These are phyloP conservation scores for Fusarium oligoseptatum DNA, from an alignment of 2,329 filamentous ascomycete genomes.

Conservation along the genomic window DNA sequence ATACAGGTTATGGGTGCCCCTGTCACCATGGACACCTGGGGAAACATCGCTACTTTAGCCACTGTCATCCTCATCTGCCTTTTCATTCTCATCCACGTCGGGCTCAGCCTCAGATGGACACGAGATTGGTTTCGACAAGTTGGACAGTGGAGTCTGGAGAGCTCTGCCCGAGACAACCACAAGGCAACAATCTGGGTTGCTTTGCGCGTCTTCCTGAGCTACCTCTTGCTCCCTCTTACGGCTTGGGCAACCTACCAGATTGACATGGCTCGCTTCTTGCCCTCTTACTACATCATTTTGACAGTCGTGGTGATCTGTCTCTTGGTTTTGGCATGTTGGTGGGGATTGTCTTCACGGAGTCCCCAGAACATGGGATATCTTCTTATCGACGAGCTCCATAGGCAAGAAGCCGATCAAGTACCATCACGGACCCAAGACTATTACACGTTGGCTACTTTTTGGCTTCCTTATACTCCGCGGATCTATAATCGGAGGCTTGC, in stretches of 20 bases:
- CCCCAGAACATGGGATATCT: slow-evolving; percentile 48
- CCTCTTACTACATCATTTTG: slow-evolving; percentile 52
- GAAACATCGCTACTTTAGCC: slow-evolving; percentile 75
- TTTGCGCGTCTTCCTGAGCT: slow-evolving; percentile 80
- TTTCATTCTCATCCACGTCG: slow-evolving; percentile 66
- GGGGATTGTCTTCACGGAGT: slow-evolving; percentile 42
- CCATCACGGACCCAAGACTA: slow-evolving; percentile 61
- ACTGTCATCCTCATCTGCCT: slow-evolving; percentile 69
- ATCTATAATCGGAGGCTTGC: slow-evolving; percentile 29
- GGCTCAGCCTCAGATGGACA: slow-evolving; percentile 32
- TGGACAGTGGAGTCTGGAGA: slow-evolving; percentile 39
- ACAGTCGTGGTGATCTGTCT: slow-evolving; percentile 36
- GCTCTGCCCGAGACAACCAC: slow-evolving; percentile 50
- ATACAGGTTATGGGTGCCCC: slow-evolving; percentile 77
- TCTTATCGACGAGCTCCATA: slow-evolving; percentile 69
- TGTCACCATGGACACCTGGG: slow-evolving; percentile 74
- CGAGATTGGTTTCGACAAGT: slow-evolving; percentile 60
- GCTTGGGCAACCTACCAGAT: slow-evolving; percentile 81
- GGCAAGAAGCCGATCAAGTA: slow-evolving; percentile 67
- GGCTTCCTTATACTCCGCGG: slow-evolving; percentile 33
- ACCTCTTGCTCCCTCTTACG: slow-evolving; percentile 79
- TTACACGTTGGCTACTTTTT: slow-evolving; percentile 49
- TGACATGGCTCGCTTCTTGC: slow-evolving; percentile 26
- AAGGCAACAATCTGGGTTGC: slow-evolving; percentile 60
- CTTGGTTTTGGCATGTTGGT: slow-evolving; percentile 45